A percentile compares a stretch with the other conserved stretches of the same genome.
Evolutionary conservation across 768 basidiomycete genomes (phyloP).

Genomic region (Kwoniella heveanensis): DNA sequence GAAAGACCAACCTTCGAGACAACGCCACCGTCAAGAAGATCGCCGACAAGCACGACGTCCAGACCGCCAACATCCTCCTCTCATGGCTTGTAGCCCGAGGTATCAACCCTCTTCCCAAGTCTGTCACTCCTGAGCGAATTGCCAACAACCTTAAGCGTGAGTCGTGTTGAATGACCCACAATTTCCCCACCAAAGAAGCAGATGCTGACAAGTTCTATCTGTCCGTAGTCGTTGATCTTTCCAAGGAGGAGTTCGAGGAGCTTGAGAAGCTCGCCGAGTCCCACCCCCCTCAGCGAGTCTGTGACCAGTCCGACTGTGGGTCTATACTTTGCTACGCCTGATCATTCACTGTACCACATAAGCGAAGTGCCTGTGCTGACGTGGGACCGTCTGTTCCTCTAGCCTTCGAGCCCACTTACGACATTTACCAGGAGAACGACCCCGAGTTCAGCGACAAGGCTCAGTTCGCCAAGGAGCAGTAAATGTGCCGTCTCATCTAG

Average conservation of each 20-base stretch:
- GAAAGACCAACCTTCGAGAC: constrained; percentile 63
- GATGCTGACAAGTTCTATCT: constrained; percentile 5
- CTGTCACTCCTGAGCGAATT: constrained; percentile 69
- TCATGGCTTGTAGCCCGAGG: constrained; percentile 66
- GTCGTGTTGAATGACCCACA: constrained; percentile 4
- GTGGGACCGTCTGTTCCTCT: background rate
- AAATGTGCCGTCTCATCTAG: background rate
- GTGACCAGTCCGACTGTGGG: constrained; percentile 51
- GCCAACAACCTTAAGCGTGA: constrained; percentile 64
- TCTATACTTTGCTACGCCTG: background rate
- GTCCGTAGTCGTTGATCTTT: constrained; percentile 40
- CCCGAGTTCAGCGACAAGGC: constrained; percentile 30
- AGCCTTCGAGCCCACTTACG: constrained; percentile 49
- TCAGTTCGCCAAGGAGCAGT: constrained; percentile 43
- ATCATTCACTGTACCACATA: background rate
- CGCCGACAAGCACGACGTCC: constrained; percentile 67
- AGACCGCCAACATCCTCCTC: constrained; percentile 74
- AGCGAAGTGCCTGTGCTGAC: background rate
- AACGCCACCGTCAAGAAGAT: constrained; percentile 65
- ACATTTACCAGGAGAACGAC: constrained; percentile 46
- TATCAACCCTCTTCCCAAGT: constrained; percentile 74
- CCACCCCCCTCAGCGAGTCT: constrained; percentile 46
- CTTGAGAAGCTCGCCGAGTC: constrained; percentile 41
- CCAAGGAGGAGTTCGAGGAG: constrained; percentile 42
- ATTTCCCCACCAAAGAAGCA: too few species aligned